Conservation (phyloP, 176 grass and related monocot species). For the Pontederia paniculata region DNA sequence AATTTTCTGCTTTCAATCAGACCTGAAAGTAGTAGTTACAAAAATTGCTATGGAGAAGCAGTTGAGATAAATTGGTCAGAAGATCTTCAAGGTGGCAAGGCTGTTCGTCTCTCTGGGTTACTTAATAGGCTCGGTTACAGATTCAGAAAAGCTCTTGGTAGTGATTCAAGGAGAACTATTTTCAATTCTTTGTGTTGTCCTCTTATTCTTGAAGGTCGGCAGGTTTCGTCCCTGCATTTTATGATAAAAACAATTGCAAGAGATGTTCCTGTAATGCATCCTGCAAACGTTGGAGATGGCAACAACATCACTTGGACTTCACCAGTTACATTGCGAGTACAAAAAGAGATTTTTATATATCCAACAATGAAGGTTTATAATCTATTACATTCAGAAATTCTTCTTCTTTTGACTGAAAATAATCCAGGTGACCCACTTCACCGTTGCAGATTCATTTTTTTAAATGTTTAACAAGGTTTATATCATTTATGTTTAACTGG, state of each 20-base stretch:
- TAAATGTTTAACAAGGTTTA: conserved; percentile 10
- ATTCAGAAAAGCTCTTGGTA: conserved; percentile 60
- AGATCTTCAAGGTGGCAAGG: conserved; percentile 56
- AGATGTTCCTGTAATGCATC: conserved; percentile 53
- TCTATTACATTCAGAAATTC: conserved; percentile 61
- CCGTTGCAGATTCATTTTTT: conserved; percentile 33
- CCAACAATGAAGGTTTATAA: conserved; percentile 76
- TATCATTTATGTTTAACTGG: no score
- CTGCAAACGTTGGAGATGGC: conserved; percentile 29
- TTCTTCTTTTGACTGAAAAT: conserved; percentile 51
- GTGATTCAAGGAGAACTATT: conserved; percentile 55
- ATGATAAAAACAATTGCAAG: conserved; percentile 55
- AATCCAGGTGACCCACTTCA: background rate
- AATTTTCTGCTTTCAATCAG: conserved; percentile 75
- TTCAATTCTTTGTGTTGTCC: conserved; percentile 65
- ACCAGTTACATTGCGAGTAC: conserved; percentile 43
- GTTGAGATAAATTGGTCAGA: conserved; percentile 58
- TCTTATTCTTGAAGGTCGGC: conserved; percentile 33
- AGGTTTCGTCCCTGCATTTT: conserved; percentile 60
- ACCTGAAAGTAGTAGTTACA: conserved; percentile 41
- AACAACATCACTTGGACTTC: conserved; percentile 28
- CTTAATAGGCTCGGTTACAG: conserved; percentile 64
- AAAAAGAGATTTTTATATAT: conserved; percentile 76
- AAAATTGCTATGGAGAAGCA: conserved; percentile 18
- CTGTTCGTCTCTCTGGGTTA: conserved; percentile 44